A percentile compares a stretch with the other conserved stretches of the same genome.
Conservation (phyloP, 2,329 filamentous ascomycete genomes). For the Pseudogymnoascus sp. region DNA sequence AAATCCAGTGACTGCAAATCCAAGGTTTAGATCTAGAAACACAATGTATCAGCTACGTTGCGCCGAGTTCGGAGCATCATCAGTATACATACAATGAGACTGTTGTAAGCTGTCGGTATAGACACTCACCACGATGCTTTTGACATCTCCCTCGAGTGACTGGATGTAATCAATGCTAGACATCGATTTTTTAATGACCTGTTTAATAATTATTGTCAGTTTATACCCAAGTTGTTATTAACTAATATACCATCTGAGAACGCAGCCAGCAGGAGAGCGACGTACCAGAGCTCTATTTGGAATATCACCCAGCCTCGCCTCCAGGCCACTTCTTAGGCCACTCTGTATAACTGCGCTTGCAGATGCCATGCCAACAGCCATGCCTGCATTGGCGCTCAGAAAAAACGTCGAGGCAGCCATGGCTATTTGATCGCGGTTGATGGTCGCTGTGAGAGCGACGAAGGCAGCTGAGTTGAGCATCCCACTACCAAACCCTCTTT, state of each 20-base stretch:
- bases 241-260: not conserved
- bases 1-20: not conserved
- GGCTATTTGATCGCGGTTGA: conserved; percentile 41
- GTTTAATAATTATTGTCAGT: not conserved
- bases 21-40: not conserved
- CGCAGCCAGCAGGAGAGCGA: not conserved
- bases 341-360: conserved; percentile 21
- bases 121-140: not conserved
- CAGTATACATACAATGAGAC: not conserved
- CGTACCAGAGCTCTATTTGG: not conserved
- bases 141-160: not conserved
- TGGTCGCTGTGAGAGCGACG: conserved; percentile 42
- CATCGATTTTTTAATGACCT: not conserved
- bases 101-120: not conserved
- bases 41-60: not conserved
- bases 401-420: conserved; percentile 45
- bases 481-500: conserved; percentile 45
- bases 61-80: not conserved
- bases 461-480: conserved; percentile 42
- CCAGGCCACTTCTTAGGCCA: conserved; percentile 12
- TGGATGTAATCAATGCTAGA: conserved; percentile 8
- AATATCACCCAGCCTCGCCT: not conserved
- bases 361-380: conserved; percentile 22
- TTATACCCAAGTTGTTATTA: not conserved
- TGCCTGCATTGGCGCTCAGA: conserved; percentile 29